Base-by-base conservation (phyloP, 352 stramenopile genomes). In the Globisporangium acanthophoron region DNA sequence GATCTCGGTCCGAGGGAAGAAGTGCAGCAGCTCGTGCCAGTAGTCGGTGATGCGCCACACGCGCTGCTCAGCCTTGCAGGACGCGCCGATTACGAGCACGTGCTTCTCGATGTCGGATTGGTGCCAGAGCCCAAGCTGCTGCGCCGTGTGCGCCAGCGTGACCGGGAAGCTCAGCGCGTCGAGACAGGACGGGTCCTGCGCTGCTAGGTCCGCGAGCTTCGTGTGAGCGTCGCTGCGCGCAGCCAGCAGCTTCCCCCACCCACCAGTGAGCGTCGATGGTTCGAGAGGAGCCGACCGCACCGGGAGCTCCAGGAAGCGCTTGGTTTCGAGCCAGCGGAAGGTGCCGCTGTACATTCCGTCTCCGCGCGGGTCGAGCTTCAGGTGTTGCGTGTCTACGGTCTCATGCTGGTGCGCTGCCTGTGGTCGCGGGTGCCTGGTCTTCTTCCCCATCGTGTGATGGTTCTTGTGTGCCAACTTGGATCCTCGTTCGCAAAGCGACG, bases 311-410 rank as follows among this genome's bases (percentile, higher is more conserved):
- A 76, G 71, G 37, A 89, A 90, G 11, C 43, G 20, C 57, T 90
- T 89, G 56, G 68, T 68, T 48, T 90, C 80, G 51, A 79, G 75
- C 79, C 82, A 92, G 46, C 82, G 78, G 59, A 92, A 92, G 18
- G 80, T 87, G 48, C 82, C 82, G 61, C 76, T 88, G 73, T 90
- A 92, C 76, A 92, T 78, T 15, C 82, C 82, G 31, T 90, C 79
- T 45, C 79, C 75, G 16, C 78, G 75, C n/a, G 77, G 61, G 46
- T 90, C 82, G 46, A 92, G 64, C 55, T 82, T 56, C 39, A 92
- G 59, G 52, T 89, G 40, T 29, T 62, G 48, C 47, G 49, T 12
- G 7, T 54, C 20, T 27, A 27, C 24, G 1, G 24, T 3, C 24
- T 27, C 24, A 27, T 27, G 41, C 20, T 37, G 33, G 6, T 5